Base-by-base conservation (phyloP, 1,284 basidiomycete genomes). In the Cryptococcus hybrid region DNA sequence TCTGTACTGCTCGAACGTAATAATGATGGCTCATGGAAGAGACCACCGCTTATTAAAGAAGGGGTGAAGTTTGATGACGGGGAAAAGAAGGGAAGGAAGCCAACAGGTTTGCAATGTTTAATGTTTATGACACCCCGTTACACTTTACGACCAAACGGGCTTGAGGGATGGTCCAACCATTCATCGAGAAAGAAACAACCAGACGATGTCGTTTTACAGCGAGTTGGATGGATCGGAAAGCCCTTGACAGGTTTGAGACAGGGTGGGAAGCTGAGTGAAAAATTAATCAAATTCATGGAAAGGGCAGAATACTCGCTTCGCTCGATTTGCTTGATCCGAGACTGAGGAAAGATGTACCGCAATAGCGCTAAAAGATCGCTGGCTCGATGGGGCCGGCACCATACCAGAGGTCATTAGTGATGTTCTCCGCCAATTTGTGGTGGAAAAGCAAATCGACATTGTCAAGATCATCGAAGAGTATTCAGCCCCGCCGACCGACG, bases 51-150 rank as follows among this genome's bases (percentile, higher is more conserved):
- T 8, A 47, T 50, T 6, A 56, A 56, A 36, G 47, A 56, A 13
- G 54, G 54, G 0, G 51, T 59, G 35, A 35, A 18, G 34, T 59
- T 59, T 30, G 38, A 59, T 45, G 55, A 56, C 37, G 47, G 47
- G 55, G 55, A n/a, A 36, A 38, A 38, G 37, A 52, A 47, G 58
- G 58, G 18, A 59, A 59, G 42, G 58, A 59, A 15, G 7, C 39
- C 13, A 46, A 44, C 12, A 24, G 38, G 0, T 37, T 49, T 5
- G 53, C 38, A 3, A 35, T 35, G 7, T 59, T 24, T 40, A 56
- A 59, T 38, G 18, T 35, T 3, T 54, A 42, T 36, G 50, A 54
- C 38, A 36, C 13, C 3, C n/a, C 54, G 42, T 43, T 37, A 45
- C 11, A 9, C 44, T 59, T 7, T 59, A 59, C 30, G 51, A 59